Base-by-base conservation (phyloP, 805 yeast genomes). In the Candida manassasensis region DNA sequence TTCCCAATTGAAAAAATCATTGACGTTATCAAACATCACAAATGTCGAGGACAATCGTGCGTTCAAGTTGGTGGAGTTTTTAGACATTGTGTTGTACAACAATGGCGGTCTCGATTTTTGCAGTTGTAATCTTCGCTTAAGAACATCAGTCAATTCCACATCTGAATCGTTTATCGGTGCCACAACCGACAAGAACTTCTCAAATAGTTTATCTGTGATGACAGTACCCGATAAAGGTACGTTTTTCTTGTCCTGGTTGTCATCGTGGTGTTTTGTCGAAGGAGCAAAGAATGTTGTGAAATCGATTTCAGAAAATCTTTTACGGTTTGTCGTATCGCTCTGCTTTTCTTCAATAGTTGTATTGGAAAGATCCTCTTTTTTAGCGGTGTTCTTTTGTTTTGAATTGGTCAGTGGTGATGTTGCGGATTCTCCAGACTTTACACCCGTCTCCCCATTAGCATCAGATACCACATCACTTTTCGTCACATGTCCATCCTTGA, bases 131-230 rank as follows among this genome's bases (percentile, higher is more conserved):
- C 95, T 59, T 11, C 67, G 69, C 31, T 72, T 66, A 15, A 81
- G 55, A 3, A 67, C 46, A 22, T 53, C 50, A 12, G 57, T 61
- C 13, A 67, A 68, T 15, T 68, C 68, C 14, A 68, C 57, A 13
- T 73, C 71, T 3, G 76, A 66, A 11, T 42, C 45, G 25, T 48
- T 48, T 31, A 84, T 70, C 0, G 94, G 93, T 17, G 85, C 63
- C 1, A 88, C 82, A 79, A 84, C 76, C 15, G 78, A 65, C 6
- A 86, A 59, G 33, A 85, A 62, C 49, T 79, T 73, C 48, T 87
- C 95, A 44, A 86, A 72, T 36, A 86, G 57, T 37, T 79, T 80
- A 45, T 86, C 95, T 0, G 84, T 69, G 50, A 83, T 5, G 10
- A 29, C 13, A 6, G 32, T 18, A 4, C 32, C 32, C 8, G 32